Evolutionary conservation across 371 early-diverging fungal species (phyloP), one percentile per base, ranked within the genome.

Genomic region (Globomyces sp.): DNA sequence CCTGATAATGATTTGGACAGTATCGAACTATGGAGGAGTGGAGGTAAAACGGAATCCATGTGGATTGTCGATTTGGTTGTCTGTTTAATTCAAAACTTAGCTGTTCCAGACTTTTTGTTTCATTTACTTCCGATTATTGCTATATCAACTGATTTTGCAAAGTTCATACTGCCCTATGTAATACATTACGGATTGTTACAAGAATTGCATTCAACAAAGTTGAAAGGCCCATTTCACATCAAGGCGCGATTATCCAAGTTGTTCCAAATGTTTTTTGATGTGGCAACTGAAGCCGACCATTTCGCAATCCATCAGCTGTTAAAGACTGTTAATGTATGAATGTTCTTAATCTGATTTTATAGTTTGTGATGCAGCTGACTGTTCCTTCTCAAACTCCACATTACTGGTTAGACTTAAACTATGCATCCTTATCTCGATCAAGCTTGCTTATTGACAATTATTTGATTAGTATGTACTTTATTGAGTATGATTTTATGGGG

Each of bases 361-460:
- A 39, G 39, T 55, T 55, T 39, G 40, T 39, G 39, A 55, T 40
- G 40, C 36, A 55, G 13, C 24, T 24, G 24, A 24, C 24, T 24
- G 24, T 24, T 24, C 55, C 55, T 37, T 39, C 39, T 8, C 6
- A 39, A 9, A 6, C 55, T 0, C 40, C 36, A 6, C 55, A 55
- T 55, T 40, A 55, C 6, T 55, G 55, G 55, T 40, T 55, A 39
- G 55, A 55, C 6, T 55, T 55, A n/a, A 40, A 55, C 40, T 55
- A 39, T 39, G 6, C 13, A 4, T 39, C 4, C 40, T 4, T 55
- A 6, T 36, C 55, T 39, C 6, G 8, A 39, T 36, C 55, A 39
- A 4, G 40, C 4, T 39, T 55, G 55, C 11, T 39, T 24, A 55
- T 55, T n/a, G 11, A n/a, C 8, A 55, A 55, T 55, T 40, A 55